A percentile compares a stretch with the other conserved stretches of the same genome.
These are phyloP conservation scores for Trichoderma hamatum DNA, from an alignment of 2,329 filamentous ascomycete species.

Conservation along the genomic window DNA sequence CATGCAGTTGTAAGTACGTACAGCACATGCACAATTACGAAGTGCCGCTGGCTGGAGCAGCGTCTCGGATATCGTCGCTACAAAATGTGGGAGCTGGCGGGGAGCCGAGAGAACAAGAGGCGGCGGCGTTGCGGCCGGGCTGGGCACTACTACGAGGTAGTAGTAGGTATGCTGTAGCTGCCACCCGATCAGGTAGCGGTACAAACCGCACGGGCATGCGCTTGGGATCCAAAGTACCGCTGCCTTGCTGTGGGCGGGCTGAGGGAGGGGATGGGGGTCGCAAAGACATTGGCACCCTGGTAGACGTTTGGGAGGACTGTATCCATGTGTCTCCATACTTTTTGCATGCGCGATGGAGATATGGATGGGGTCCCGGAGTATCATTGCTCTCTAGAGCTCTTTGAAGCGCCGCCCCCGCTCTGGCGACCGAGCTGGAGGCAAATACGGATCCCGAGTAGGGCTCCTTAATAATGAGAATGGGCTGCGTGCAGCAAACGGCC, in stretches of 20 bases:
- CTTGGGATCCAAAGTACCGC: neutral
- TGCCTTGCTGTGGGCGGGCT: neutral
- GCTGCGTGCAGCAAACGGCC: neutral
- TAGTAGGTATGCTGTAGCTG: neutral
- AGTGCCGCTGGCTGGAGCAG: neutral
- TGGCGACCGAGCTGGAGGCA: neutral
- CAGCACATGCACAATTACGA: neutral
- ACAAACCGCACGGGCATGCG: neutral
- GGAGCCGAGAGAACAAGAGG: neutral
- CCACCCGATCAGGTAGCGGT: neutral
- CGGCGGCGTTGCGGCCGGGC: neutral
- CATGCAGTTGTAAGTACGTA: neutral
- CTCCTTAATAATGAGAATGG: constrained; percentile 19
- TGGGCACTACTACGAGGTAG: neutral
- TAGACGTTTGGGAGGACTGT: neutral
- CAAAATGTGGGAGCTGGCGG: neutral
- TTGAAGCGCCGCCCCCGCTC: constrained; percentile 18
- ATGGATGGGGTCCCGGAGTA: neutral
- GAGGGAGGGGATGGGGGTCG: neutral
- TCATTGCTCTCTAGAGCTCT: neutral
- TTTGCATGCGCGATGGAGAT: neutral
- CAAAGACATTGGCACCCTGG: neutral
- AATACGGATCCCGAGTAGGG: neutral
- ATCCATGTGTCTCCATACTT: neutral
- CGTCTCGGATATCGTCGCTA: constrained; percentile 25